A percentile compares a stretch with the other conserved stretches of the same genome.
Conservation (phyloP, 2,329 filamentous ascomycete species). For the Pyrenochaeta sp. region DNA sequence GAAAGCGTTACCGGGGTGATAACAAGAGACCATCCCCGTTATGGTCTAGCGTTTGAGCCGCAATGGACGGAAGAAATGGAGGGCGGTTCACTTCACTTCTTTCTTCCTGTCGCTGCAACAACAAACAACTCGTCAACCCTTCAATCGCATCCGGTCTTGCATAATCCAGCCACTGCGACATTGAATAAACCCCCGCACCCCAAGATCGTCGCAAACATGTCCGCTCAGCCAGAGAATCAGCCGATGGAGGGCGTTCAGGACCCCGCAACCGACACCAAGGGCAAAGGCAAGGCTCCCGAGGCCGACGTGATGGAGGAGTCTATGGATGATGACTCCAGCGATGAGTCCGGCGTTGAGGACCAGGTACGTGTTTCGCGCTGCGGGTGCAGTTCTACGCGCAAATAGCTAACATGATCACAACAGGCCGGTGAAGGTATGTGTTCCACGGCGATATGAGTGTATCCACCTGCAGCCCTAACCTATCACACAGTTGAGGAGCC, state of each 20-base stretch:
- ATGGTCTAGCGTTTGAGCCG: constrained; percentile 8
- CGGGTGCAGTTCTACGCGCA: constrained; percentile 14
- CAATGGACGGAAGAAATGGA: constrained; percentile 20
- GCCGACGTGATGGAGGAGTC: constrained; percentile 75
- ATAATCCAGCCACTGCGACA: constrained; percentile 4
- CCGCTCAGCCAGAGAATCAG: constrained; percentile 45
- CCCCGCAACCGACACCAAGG: constrained; percentile 69
- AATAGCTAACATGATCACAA: constrained; percentile 34
- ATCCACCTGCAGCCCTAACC: constrained; percentile 25
- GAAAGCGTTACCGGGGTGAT: constrained; percentile 26
- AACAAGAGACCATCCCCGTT: constrained; percentile 5
- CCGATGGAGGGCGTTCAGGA: constrained; percentile 50
- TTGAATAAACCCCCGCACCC: constrained; percentile 5
- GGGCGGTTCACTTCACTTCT: constrained; percentile 31
- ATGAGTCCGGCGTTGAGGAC: constrained; percentile 71
- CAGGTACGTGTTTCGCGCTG: constrained; percentile 56
- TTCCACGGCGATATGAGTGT: constrained; percentile 11
- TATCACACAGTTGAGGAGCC: constrained; percentile 64
- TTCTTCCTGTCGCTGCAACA: constrained; percentile 31
- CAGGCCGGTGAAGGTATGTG: constrained; percentile 49
- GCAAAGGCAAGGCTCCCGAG: constrained; percentile 83
- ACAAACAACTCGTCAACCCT: constrained; percentile 24
- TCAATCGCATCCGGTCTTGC: constrained; percentile 18
- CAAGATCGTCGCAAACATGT: constrained; percentile 32
- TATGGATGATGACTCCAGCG: constrained; percentile 71